Percentiles rank a stretch among this genome's conserved stretches.
These are phyloP conservation scores for Porogramme epimiltina DNA, from an alignment of 1,284 basidiomycete genomes.

Conservation along the genomic window DNA sequence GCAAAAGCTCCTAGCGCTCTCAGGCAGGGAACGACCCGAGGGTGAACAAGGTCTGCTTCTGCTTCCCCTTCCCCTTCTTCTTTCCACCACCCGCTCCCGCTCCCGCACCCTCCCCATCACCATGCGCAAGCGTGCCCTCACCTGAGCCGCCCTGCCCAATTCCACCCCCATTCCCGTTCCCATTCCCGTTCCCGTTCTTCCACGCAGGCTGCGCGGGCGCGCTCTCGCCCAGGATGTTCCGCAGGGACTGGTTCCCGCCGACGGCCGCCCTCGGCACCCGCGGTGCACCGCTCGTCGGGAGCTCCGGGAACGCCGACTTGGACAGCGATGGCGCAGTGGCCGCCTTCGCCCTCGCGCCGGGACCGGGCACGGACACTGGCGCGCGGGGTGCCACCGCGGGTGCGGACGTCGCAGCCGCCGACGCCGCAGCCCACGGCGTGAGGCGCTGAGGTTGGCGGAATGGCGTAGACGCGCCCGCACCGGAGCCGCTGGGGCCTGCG, in stretches of 20 bases:
- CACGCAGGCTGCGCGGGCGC: slow-evolving; percentile 54
- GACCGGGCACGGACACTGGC: slow-evolving; percentile 32
- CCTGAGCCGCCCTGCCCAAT: slow-evolving; percentile 18
- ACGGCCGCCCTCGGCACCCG: slow-evolving; percentile 52
- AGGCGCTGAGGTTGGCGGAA: slow-evolving; percentile 48
- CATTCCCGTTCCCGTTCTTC: slow-evolving; percentile 42
- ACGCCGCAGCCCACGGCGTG: slow-evolving; percentile 58
- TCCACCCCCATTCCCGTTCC: slow-evolving; percentile 55
- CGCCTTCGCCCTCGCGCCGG: slow-evolving; percentile 31
- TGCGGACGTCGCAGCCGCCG: slow-evolving; percentile 12
- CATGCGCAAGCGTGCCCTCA: slow-evolving; percentile 21
- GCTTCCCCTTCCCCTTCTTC: slow-evolving; percentile 82
- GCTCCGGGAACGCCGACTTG: slow-evolving; percentile 68
- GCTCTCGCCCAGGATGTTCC: slow-evolving; percentile 65
- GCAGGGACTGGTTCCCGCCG: slow-evolving; percentile 68
- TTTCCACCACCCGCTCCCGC: slow-evolving; percentile 42
- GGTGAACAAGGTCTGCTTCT: slow-evolving; percentile 83
- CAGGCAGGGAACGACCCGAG: slow-evolving; percentile 61
- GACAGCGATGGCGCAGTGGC: slow-evolving; percentile 44
- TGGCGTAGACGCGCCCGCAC: slow-evolving; percentile 30
- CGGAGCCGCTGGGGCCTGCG: slow-evolving; percentile 24
- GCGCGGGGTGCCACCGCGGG: slow-evolving; percentile 22
- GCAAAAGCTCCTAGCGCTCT: too few relatives aligned
- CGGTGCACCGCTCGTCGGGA: slow-evolving; percentile 47
- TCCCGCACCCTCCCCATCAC: slow-evolving; percentile 13